Conservation (phyloP, 2,329 filamentous ascomycete genomes). For the Ophiostoma ips region DNA sequence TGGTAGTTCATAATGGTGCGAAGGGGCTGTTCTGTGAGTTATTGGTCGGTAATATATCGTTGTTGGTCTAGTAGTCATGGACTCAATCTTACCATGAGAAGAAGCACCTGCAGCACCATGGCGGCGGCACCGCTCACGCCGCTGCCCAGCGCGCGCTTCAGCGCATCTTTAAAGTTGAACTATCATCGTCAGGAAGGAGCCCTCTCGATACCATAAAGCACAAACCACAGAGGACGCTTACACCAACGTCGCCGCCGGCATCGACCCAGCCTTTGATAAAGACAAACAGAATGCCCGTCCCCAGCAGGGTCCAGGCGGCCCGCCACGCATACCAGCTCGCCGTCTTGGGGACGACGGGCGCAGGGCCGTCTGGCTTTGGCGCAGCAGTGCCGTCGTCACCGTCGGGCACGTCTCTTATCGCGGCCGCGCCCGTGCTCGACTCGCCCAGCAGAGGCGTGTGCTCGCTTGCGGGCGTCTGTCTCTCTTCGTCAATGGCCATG, state of each 20-base stretch:
- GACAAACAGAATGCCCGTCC: slow-evolving; percentile 20
- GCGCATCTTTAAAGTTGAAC: slow-evolving; percentile 31
- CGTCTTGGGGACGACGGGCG: background rate
- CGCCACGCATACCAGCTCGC: slow-evolving; percentile 20
- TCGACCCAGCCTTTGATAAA: slow-evolving; percentile 34
- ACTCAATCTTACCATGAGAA: slow-evolving; percentile 24
- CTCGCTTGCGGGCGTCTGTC: background rate
- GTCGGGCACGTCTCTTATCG: background rate
- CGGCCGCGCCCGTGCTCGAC: background rate
- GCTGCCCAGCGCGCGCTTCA: slow-evolving; percentile 30
- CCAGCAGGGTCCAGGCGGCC: slow-evolving; percentile 23
- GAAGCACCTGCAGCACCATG: slow-evolving; percentile 33
- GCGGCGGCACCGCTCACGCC: slow-evolving; percentile 33
- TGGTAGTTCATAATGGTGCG: slow-evolving; percentile 39
- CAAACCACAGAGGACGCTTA: too few relatives aligned
- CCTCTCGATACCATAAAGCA: too few relatives aligned
- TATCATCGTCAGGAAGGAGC: slow-evolving; percentile 14
- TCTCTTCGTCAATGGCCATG: slow-evolving; percentile 7
- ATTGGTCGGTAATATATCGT: too few relatives aligned
- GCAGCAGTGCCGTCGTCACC: background rate
- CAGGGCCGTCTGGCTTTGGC: background rate
- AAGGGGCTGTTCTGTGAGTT: slow-evolving; percentile 19
- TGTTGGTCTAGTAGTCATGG: too few relatives aligned
- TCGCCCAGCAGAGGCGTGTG: slow-evolving; percentile 8
- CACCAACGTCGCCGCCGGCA: slow-evolving; percentile 26